Base-by-base conservation (phyloP, 345 rosid genomes). In the Murraya koenigii region DNA sequence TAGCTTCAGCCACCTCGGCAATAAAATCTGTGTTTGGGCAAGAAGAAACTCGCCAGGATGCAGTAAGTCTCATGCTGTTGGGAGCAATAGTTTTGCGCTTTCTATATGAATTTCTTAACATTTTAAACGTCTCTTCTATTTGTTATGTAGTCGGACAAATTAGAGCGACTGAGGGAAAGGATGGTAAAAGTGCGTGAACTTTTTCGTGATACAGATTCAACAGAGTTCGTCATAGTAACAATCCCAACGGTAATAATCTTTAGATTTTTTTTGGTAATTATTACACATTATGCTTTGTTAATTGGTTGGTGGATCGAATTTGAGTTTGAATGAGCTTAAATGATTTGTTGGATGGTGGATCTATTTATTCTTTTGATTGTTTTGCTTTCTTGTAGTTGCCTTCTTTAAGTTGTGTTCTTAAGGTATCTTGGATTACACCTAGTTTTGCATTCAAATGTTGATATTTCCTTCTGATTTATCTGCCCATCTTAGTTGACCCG, bases 161-260 rank as follows among this genome's bases (percentile, higher is more conserved):
- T 94, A 86, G 97, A 96, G 90, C 70, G 63, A 36, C 84, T 96
- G 33, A 88, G 99, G 86, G 97, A 96, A 68, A 94, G 97, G 84
- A 96, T 96, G 99, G 77, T 96, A 73, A 94, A 96, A 94, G 99
- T 96, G 74, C 88, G 97, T 6, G 99, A 96, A 69, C 99, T 96
- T 77, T 96, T 96, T 35, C 97, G 92, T 71, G 93, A 94, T 85
- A 82, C 88, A 7, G 93, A 96, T 67, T 88, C 99, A 39, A 96
- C 99, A 10, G 98, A 96, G 75, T 96, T 96, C 63, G 94, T 96
- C 75, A 92, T 96, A 72, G 97, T 96, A 39, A 96, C 99, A 74
- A 96, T 94, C 76, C 99, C 99, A 33, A 89, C 97, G 86, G 98
- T 96, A 91, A 81, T 78, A 7, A 58, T 35, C 28, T 77, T 58